These are phyloP conservation scores for Sporothrix brasiliensis DNA, from an alignment of 2,329 filamentous ascomycete species.

Conservation along the genomic window DNA sequence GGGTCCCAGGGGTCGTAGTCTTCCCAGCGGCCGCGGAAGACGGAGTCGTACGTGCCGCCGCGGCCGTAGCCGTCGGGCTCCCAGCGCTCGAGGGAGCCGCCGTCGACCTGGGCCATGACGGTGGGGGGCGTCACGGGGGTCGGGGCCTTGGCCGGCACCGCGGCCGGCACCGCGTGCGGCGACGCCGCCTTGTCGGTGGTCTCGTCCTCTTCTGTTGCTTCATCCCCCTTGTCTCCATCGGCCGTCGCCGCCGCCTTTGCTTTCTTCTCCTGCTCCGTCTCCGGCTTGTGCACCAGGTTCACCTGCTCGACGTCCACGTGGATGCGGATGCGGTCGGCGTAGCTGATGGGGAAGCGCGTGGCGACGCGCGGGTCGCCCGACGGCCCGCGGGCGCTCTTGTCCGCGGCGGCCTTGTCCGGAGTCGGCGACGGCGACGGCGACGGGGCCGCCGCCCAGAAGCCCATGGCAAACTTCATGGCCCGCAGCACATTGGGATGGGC, in stretches of 20 bases:
- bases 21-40: conserved; percentile 60
- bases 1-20: conserved; percentile 61
- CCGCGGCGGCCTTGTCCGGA: background rate
- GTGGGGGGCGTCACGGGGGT: conserved; percentile 40
- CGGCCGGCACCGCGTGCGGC: conserved; percentile 1
- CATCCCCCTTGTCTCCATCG: too few species aligned
- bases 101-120: conserved; percentile 68
- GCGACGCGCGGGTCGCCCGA: conserved; percentile 59
- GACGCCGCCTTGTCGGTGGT: background rate
- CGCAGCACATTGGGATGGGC: conserved; percentile 65
- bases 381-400: background rate
- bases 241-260: too few species aligned
- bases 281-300: conserved; percentile 21
- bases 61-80: conserved; percentile 68
- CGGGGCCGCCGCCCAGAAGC: conserved; percentile 60
- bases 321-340: conserved; percentile 70
- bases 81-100: conserved; percentile 72
- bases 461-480: conserved; percentile 68
- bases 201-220: too few species aligned
- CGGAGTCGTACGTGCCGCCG: conserved; percentile 57
- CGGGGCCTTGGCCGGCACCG: conserved; percentile 1
- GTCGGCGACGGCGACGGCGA: too few species aligned
- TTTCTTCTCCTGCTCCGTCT: conserved; percentile 30
- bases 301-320: conserved; percentile 53
- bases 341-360: conserved; percentile 64